These are phyloP conservation scores for Phoma sp. DNA, from an alignment of 2,329 filamentous ascomycete species.

Conservation along the genomic window DNA sequence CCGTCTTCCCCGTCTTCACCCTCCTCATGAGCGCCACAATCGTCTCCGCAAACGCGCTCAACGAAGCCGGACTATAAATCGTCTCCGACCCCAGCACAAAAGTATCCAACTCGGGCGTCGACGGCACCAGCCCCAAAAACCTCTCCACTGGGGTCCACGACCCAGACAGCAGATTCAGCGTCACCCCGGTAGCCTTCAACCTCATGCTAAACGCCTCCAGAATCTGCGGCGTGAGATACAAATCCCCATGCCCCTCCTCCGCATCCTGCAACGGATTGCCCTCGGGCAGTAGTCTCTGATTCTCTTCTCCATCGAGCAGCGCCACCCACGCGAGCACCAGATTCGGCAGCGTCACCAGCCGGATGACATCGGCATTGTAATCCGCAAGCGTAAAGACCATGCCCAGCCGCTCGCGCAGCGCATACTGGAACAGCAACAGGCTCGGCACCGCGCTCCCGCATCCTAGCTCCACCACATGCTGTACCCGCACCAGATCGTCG, in stretches of 20 bases:
- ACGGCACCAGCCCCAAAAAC: conserved; percentile 65
- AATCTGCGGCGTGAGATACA: conserved; percentile 67
- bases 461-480: conserved; percentile 67
- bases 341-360: conserved; percentile 81
- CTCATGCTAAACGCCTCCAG: conserved; percentile 63
- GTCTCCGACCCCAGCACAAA: conserved; percentile 76
- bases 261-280: conserved; percentile 27
- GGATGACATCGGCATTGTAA: conserved; percentile 79
- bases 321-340: conserved; percentile 70
- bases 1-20: conserved; percentile 63
- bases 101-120: conserved; percentile 47
- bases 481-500: conserved; percentile 55
- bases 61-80: conserved; percentile 78
- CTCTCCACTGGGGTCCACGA: conserved; percentile 67
- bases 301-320: conserved; percentile 28
- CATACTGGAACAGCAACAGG: conserved; percentile 71
- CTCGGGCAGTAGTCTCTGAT: conserved; percentile 21
- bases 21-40: conserved; percentile 63
- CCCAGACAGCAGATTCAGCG: conserved; percentile 72
- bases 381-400: conserved; percentile 73
- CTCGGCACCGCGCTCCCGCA: conserved; percentile 79
- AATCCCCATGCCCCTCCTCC: conserved; percentile 55
- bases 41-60: conserved; percentile 71
- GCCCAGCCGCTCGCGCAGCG: conserved; percentile 54
- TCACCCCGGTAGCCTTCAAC: conserved; percentile 59